A percentile compares a stretch with the other conserved stretches of the same genome.
Conservation (phyloP, 441 rosid species). For the Gossypium laxum region DNA sequence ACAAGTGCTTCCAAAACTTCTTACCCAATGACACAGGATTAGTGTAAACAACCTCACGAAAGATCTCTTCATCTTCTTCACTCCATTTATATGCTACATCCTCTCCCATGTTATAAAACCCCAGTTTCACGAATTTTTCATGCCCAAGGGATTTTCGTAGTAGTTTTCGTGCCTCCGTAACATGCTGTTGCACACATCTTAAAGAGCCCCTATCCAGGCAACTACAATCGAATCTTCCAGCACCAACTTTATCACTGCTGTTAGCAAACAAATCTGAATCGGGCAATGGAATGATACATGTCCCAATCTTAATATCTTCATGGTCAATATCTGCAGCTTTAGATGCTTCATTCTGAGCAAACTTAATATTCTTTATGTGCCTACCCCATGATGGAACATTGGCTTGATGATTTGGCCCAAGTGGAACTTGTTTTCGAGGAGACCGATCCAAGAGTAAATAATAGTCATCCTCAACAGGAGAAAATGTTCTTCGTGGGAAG, state of each 20-base stretch:
- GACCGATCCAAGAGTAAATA: conserved; percentile 24
- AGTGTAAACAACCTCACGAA: conserved; percentile 37
- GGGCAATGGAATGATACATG: conserved; percentile 41
- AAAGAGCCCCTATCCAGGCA: conserved; percentile 40
- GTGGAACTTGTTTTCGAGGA: conserved; percentile 22
- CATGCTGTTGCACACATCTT: conserved; percentile 47
- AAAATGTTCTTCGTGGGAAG: conserved; percentile 18
- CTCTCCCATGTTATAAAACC: conserved; percentile 51
- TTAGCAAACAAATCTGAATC: conserved; percentile 15
- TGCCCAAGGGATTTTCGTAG: conserved; percentile 28
- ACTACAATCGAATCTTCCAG: conserved; percentile 30
- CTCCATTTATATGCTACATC: conserved; percentile 39
- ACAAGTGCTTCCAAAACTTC: conserved; percentile 43
- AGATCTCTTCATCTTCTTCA: conserved; percentile 42
- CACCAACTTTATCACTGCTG: conserved; percentile 16
- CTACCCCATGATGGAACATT: conserved; percentile 28
- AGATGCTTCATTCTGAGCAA: conserved; percentile 8
- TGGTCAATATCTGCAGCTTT: background rate
- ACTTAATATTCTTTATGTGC: conserved; percentile 17
- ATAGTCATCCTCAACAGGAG: conserved; percentile 25
- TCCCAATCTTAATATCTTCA: conserved; percentile 24
- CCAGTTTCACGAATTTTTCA: conserved; percentile 30
- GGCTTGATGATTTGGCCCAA: conserved; percentile 38
- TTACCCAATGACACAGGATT: conserved; percentile 35
- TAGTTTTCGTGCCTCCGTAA: conserved; percentile 36